Evolutionary conservation across 108 stramenopile species (phyloP).

Genomic region (Cyclotella sp.): DNA sequence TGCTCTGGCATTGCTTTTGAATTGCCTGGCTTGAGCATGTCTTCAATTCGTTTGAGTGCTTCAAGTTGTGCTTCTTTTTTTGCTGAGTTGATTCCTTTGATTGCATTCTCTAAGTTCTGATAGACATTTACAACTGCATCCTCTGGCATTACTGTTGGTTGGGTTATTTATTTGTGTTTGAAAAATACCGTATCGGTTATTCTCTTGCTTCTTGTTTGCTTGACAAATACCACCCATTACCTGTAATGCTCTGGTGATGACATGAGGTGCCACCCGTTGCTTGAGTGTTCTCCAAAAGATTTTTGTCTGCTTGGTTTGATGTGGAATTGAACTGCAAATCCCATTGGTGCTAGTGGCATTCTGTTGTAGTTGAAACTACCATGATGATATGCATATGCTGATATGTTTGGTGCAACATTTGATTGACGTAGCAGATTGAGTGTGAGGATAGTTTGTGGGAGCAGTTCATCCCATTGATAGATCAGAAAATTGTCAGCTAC

Average conservation of each 20-base stretch:
- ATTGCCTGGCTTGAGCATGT: not conserved
- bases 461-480: conserved; percentile 9
- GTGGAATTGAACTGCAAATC: conserved; percentile 39
- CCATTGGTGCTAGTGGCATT: conserved; percentile 56
- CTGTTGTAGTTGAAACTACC: conserved; percentile 50
- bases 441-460: conserved; percentile 28
- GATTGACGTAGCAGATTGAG: conserved; percentile 45
- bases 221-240: conserved; percentile 9
- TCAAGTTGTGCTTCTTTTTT: not conserved
- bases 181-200: conserved; percentile 30
- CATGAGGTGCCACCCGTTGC: conserved; percentile 23
- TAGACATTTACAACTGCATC: conserved; percentile 24
- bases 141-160: conserved; percentile 23
- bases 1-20: not conserved
- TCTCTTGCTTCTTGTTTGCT: conserved; percentile 21
- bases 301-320: conserved; percentile 16
- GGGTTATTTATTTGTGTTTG: conserved; percentile 30
- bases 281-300: conserved; percentile 17
- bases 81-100: not conserved
- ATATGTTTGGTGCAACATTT: conserved; percentile 40
- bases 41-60: conserved; percentile 17
- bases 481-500: conserved; percentile 26
- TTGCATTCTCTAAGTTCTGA: not conserved
- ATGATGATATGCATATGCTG: conserved; percentile 22
- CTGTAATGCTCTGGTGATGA: conserved; percentile 37